Conservation (phyloP, 495 filamentous ascomycete genomes). For the Podospora australis region DNA sequence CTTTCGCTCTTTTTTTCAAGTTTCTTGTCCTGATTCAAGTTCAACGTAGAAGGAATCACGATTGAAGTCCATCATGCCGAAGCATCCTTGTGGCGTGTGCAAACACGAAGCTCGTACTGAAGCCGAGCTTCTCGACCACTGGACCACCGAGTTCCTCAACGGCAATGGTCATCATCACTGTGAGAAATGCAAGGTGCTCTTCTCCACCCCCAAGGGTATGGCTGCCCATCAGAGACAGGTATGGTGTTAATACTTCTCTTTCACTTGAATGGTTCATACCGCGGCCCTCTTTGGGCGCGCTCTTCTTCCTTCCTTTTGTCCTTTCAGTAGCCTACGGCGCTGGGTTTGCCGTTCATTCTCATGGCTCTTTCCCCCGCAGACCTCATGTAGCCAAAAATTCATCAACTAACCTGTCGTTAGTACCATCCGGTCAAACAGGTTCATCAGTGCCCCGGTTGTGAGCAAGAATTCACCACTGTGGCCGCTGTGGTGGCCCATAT, state of each 20-base stretch:
- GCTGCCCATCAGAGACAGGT: conserved; percentile 3
- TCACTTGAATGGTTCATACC: no score
- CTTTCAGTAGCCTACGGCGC: no score
- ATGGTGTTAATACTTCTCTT: no score
- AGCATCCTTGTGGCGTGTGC: no score
- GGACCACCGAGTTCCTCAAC: conserved; percentile 1
- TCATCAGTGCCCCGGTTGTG: conserved; percentile 30
- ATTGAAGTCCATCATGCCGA: no score
- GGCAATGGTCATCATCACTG: conserved; percentile 12
- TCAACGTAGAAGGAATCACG: no score
- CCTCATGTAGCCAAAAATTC: no score
- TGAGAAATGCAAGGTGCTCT: conserved; percentile 2
- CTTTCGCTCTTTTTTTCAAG: no score
- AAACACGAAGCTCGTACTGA: no score
- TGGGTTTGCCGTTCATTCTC: no score
- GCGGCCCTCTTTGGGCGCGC: neutral
- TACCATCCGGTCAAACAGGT: conserved; percentile 20
- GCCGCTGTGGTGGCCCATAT: conserved; percentile 23
- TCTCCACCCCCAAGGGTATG: neutral
- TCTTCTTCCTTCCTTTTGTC: neutral
- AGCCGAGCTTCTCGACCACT: conserved; percentile 10
- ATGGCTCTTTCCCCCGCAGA: no score
- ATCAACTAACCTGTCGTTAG: conserved; percentile 2
- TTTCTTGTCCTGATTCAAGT: no score
- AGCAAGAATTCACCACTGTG: conserved; percentile 10